These are phyloP conservation scores for Candida sanyaensis DNA, from an alignment of 1,139 yeast genomes.

Conservation along the genomic window DNA sequence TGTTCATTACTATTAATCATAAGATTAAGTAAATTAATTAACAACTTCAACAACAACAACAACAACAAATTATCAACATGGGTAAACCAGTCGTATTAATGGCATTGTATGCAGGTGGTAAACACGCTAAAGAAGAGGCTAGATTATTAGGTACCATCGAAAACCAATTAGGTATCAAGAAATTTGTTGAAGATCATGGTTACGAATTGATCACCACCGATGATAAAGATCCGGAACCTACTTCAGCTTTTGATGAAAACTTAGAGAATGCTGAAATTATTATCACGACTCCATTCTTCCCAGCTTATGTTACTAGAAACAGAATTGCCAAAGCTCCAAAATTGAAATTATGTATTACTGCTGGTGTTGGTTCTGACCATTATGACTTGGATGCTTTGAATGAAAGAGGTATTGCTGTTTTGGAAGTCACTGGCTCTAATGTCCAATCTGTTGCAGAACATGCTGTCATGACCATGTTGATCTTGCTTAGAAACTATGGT, in stretches of 20 bases:
- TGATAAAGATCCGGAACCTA: conserved; percentile 65
- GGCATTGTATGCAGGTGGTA: no score
- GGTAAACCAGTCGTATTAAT: conserved; percentile 35
- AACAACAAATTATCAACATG: no score
- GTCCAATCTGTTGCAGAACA: conserved; percentile 65
- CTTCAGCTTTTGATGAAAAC: conserved; percentile 61
- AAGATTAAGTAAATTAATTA: no score
- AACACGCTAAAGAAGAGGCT: no score
- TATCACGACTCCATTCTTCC: conserved; percentile 83
- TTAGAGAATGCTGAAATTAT: conserved; percentile 75
- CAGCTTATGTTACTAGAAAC: conserved; percentile 70
- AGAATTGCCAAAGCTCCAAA: conserved; percentile 74
- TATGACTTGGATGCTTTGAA: no score
- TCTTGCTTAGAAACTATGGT: conserved; percentile 72
- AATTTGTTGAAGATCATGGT: conserved; percentile 66
- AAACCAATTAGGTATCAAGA: conserved; percentile 3
- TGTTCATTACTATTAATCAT: no score
- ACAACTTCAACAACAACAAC: no score
- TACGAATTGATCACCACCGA: conserved; percentile 67
- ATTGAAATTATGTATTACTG: conserved; percentile 52
- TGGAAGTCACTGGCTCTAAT: no score
- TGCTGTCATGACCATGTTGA: conserved; percentile 71
- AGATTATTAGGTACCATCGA: no score
- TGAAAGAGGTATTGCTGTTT: no score
- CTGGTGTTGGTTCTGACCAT: no score